Evolutionary conservation across 345 rosid species (phyloP).

Genomic region (Eucalyptus pumila): DNA sequence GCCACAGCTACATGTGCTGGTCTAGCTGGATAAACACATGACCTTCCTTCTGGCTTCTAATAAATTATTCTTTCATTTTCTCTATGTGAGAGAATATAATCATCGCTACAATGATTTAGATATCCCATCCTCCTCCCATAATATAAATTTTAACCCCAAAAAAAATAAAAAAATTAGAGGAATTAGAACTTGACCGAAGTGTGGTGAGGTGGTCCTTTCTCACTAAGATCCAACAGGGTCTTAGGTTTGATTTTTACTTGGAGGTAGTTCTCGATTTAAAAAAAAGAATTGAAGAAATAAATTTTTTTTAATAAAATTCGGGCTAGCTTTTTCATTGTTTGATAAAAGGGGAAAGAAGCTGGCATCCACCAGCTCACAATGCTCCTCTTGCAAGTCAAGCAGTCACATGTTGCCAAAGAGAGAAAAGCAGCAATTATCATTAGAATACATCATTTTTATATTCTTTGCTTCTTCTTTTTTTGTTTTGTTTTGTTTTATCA

Average conservation of each 20-base stretch:
- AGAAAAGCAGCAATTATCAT: neutral
- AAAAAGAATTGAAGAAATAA: neutral
- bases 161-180: neutral
- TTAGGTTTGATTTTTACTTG: neutral
- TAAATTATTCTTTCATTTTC: neutral
- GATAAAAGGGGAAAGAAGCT: neutral
- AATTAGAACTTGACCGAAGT: neutral
- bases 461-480: neutral
- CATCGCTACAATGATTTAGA: neutral
- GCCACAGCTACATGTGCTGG: neutral
- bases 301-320: neutral
- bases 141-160: neutral
- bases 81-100: neutral
- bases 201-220: neutral
- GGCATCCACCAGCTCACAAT: neutral
- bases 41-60: neutral
- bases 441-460: neutral
- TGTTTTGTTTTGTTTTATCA: too few relatives aligned
- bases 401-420: neutral
- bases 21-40: neutral
- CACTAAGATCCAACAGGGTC: neutral
- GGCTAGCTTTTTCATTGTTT: neutral
- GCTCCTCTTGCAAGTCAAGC: neutral
- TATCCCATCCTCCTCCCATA: neutral
- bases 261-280: neutral